Conservation (phyloP, 768 basidiomycete species). For the Tephrocybe sp. region DNA sequence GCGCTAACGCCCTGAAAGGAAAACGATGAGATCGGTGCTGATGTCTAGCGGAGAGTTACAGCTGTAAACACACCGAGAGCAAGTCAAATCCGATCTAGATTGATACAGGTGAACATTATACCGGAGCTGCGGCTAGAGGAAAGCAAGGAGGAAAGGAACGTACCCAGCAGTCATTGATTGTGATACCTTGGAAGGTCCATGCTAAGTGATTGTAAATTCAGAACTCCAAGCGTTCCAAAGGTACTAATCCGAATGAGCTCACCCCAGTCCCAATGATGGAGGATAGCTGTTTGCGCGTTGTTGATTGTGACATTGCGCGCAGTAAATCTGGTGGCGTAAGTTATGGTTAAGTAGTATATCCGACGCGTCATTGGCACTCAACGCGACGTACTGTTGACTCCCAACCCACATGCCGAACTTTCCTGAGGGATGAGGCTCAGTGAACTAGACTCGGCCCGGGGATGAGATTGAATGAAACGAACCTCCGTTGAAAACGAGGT, state of each 20-base stretch:
- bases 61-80: background rate
- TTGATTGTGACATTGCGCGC: conserved; percentile 57
- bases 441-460: background rate
- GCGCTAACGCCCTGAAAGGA: conserved; percentile 46
- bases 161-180: conserved; percentile 38
- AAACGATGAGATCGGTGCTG: background rate
- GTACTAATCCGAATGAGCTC: background rate
- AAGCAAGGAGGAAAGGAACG: background rate
- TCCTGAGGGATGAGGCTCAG: conserved; percentile 30
- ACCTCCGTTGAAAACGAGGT: conserved; percentile 48
- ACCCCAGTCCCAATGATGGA: conserved; percentile 19
- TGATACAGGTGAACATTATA: background rate
- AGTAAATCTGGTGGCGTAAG: conserved; percentile 44
- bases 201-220: conserved; percentile 23
- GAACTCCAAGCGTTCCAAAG: too few relatives aligned
- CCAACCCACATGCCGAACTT: conserved; percentile 72
- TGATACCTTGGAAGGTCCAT: conserved; percentile 41
- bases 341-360: background rate
- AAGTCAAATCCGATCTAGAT: conserved; percentile 12
- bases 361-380: background rate
- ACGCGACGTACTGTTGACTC: conserved; percentile 62
- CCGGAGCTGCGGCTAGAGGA: background rate
- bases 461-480: conserved; percentile 16
- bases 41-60: background rate
- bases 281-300: conserved; percentile 23